Conservation (phyloP, 1,139 yeast genomes). For the Suhomyces bokatorum region DNA sequence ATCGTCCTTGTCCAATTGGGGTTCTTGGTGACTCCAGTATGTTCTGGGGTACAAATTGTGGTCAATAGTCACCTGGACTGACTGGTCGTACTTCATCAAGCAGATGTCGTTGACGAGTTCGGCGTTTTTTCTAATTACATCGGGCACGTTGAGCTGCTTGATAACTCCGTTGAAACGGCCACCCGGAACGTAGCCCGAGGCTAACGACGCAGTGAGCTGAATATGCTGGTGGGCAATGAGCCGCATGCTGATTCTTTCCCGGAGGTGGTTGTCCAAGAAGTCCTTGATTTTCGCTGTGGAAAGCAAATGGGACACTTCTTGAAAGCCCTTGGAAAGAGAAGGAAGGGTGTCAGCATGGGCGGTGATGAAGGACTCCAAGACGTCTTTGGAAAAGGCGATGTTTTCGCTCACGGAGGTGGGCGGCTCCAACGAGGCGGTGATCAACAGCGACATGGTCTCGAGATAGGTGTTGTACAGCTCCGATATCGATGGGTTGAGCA, state of each 20-base stretch:
- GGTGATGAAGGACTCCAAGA: slow-evolving; percentile 61
- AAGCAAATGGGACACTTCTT: slow-evolving; percentile 63
- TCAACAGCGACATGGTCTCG: slow-evolving; percentile 64
- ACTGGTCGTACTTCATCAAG: slow-evolving; percentile 75
- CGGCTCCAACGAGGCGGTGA: slow-evolving; percentile 41
- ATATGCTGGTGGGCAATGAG: slow-evolving; percentile 84
- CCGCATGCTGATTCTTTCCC: slow-evolving; percentile 83
- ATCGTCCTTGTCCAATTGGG: slow-evolving; percentile 24
- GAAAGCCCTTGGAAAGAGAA: slow-evolving; percentile 76
- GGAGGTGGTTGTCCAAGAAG: slow-evolving; percentile 75
- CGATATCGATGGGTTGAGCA: slow-evolving; percentile 87
- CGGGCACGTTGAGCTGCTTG: slow-evolving; percentile 60
- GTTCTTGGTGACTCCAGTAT: slow-evolving; percentile 38
- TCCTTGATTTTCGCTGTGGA: slow-evolving; percentile 51
- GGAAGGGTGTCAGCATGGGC: slow-evolving; percentile 84
- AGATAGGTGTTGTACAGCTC: slow-evolving; percentile 73
- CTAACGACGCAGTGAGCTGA: slow-evolving; percentile 25
- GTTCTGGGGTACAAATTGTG: slow-evolving; percentile 34
- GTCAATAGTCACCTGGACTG: slow-evolving; percentile 61
- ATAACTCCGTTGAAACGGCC: slow-evolving; percentile 69
- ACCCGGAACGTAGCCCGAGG: slow-evolving; percentile 25
- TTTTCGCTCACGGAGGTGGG: slow-evolving; percentile 56
- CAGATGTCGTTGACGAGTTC: slow-evolving; percentile 82
- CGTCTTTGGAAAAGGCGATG: slow-evolving; percentile 43
- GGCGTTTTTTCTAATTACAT: slow-evolving; percentile 60